These are phyloP conservation scores for Fraxinus pennsylvanica DNA, from an alignment of 257 asterid genomes.

Conservation along the genomic window DNA sequence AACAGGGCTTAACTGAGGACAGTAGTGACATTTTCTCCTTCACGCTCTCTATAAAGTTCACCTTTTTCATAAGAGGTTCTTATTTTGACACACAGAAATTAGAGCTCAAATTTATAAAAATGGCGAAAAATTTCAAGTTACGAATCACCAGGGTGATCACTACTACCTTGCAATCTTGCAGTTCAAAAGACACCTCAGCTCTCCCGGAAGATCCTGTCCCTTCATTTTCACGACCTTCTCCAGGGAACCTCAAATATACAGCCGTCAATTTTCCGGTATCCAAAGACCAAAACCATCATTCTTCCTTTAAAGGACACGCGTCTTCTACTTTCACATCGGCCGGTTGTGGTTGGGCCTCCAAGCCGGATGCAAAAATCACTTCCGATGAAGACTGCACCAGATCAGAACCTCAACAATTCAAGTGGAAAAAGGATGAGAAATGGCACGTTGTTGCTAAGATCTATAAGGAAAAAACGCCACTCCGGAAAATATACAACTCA, in stretches of 20 bases:
- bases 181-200: slow-evolving; percentile 58
- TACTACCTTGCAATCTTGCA: slow-evolving; percentile 65
- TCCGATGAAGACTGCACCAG: slow-evolving; percentile 3
- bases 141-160: slow-evolving; percentile 53
- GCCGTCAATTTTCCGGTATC: slow-evolving; percentile 21
- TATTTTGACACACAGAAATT: not conserved
- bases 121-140: slow-evolving; percentile 63
- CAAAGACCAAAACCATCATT: slow-evolving; percentile 18
- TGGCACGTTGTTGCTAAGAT: slow-evolving; percentile 65
- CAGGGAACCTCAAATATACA: slow-evolving; percentile 11
- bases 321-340: slow-evolving; percentile 30
- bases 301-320: slow-evolving; percentile 31
- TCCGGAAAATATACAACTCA: slow-evolving; percentile 38
- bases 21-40: too few species aligned
- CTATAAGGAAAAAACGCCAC: slow-evolving; percentile 27
- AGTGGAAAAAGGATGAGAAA: slow-evolving; percentile 62
- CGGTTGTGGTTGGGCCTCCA: slow-evolving; percentile 22
- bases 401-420: slow-evolving; percentile 33
- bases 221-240: slow-evolving; percentile 33
- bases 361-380: not conserved
- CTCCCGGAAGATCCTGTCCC: slow-evolving; percentile 65
- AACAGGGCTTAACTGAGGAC: too few species aligned
- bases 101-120: slow-evolving; percentile 17
- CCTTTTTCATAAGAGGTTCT: too few species aligned
- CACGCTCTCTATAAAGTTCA: too few species aligned